phyloP scores from a whole-genome alignment of 192 early-diverging fungal genomes.

The Linnemannia schmuckeri region DNA sequence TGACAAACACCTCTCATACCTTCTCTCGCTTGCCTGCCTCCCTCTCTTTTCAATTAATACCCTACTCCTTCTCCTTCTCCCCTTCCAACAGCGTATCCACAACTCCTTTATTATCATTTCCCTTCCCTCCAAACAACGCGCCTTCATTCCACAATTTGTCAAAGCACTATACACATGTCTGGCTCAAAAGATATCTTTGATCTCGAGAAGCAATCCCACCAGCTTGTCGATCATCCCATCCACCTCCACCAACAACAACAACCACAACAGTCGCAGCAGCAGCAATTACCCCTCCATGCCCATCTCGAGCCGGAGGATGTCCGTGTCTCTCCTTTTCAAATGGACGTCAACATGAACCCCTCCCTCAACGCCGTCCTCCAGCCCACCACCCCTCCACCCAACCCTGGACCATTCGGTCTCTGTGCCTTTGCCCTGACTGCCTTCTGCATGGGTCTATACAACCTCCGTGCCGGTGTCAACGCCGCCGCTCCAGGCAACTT shows the following conservation, averaged over 20 bases:
- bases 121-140: not conserved
- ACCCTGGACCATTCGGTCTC: conserved; percentile 51
- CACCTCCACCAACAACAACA: conserved; percentile 20
- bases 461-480: conserved; percentile 32
- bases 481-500: conserved; percentile 41
- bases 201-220: conserved; percentile 22
- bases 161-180: conserved; percentile 56
- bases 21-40: no score
- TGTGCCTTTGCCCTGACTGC: conserved; percentile 54
- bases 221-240: conserved; percentile 40
- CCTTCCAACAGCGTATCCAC: not conserved
- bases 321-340: conserved; percentile 38
- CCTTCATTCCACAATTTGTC: conserved; percentile 17
- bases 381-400: conserved; percentile 24
- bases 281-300: conserved; percentile 38
- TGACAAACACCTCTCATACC: not conserved
- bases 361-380: conserved; percentile 35
- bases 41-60: not conserved
- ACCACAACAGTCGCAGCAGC: conserved; percentile 20
- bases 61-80: not conserved
- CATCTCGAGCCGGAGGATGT: conserved; percentile 44
- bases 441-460: conserved; percentile 52
- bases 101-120: not conserved
- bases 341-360: conserved; percentile 42
- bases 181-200: conserved; percentile 34